Conservation (phyloP, 768 basidiomycete genomes). For the Dacryopinax spathularia region DNA sequence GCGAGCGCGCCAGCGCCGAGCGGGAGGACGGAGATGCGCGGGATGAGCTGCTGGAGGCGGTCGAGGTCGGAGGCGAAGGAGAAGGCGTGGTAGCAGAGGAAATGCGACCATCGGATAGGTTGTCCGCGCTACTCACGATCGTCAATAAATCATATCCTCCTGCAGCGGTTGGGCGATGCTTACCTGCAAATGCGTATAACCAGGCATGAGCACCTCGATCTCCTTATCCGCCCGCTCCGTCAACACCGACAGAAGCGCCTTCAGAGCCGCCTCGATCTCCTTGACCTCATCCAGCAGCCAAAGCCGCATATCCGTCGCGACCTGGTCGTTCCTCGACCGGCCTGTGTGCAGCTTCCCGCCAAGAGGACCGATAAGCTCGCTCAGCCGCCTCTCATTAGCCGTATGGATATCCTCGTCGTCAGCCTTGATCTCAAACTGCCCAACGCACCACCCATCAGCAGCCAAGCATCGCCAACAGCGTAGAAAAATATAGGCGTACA, state of each 20-base stretch:
- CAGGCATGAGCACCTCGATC: conserved; percentile 78
- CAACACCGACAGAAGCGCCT: conserved; percentile 72
- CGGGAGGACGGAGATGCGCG: conserved; percentile 84
- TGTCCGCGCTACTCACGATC: conserved; percentile 60
- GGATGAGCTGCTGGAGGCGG: conserved; percentile 66
- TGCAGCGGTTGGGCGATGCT: conserved; percentile 11
- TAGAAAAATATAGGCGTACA: conserved; percentile 29
- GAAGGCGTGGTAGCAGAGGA: conserved; percentile 86
- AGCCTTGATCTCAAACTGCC: conserved; percentile 57
- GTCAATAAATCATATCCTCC: background rate
- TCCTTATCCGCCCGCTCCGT: conserved; percentile 88
- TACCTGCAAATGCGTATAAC: conserved; percentile 96
- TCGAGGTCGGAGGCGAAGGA: conserved; percentile 84
- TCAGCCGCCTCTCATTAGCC: conserved; percentile 88
- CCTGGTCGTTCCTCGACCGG: conserved; percentile 93
- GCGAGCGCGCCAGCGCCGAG: conserved; percentile 90
- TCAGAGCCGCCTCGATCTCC: conserved; percentile 52
- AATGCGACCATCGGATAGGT: conserved; percentile 97
- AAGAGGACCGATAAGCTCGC: conserved; percentile 80
- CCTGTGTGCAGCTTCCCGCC: conserved; percentile 97
- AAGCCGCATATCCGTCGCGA: conserved; percentile 93
- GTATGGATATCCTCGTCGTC: conserved; percentile 99
- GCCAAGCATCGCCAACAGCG: background rate
- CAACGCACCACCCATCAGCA: background rate
- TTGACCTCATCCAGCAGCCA: conserved; percentile 77